phyloP scores from a whole-genome alignment of 2,329 filamentous ascomycete genomes.

The Aureobasidium mangrovei region DNA sequence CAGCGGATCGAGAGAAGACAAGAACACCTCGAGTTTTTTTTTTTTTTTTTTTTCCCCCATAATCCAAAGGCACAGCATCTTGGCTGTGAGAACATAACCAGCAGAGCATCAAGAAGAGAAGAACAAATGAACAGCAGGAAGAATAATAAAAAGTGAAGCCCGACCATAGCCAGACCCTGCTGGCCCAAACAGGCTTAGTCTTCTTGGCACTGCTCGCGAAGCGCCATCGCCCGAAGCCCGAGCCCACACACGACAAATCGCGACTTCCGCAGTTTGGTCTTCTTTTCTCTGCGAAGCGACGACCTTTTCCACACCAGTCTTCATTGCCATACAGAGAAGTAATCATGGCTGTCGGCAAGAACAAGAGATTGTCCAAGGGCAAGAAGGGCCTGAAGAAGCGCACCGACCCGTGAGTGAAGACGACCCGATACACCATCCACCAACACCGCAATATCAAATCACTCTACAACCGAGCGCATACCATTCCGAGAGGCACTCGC shows the following conservation, averaged over 20 bases:
- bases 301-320: conserved; percentile 8
- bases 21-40: no score
- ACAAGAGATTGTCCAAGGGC: conserved; percentile 99
- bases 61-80: no score
- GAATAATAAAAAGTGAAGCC: no score
- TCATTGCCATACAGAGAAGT: conserved; percentile 17
- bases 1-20: no score
- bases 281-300: neutral
- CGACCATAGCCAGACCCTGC: no score
- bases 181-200: no score
- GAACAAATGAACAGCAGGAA: no score
- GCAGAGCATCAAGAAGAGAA: no score
- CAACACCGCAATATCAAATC: conserved; percentile 16
- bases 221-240: no score
- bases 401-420: conserved; percentile 56
- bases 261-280: neutral
- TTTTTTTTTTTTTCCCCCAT: no score
- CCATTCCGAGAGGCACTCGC: neutral
- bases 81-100: no score
- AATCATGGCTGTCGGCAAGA: conserved; percentile 77
- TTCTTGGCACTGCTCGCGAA: no score
- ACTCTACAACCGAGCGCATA: conserved; percentile 1
- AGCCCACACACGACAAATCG: neutral
- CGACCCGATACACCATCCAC: conserved; percentile 55
- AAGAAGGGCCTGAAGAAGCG: conserved; percentile 99